Evolutionary conservation across 192 early-diverging fungal genomes (phyloP).

Genomic region (Spizellomyces sp.): DNA sequence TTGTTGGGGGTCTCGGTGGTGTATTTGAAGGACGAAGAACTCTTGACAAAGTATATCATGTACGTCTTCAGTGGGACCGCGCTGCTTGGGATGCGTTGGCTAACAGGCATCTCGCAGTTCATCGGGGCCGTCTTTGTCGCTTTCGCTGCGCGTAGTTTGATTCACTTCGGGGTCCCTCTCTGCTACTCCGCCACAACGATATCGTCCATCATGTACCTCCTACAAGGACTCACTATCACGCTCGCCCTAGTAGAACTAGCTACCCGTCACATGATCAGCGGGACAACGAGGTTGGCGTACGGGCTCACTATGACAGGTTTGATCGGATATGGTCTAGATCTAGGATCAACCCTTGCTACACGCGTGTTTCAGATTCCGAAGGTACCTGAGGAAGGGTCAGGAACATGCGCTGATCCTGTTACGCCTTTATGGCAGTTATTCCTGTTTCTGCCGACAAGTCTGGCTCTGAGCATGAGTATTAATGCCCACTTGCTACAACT

Average conservation of each 20-base stretch:
- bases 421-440: background rate
- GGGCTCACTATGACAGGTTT: constrained; percentile 37
- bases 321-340: constrained; percentile 43
- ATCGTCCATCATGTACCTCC: constrained; percentile 32
- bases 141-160: constrained; percentile 16
- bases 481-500: constrained; percentile 41
- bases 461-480: constrained; percentile 29
- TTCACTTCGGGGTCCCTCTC: constrained; percentile 17
- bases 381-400: constrained; percentile 5
- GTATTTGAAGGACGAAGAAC: constrained; percentile 24
- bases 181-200: constrained; percentile 24
- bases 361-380: constrained; percentile 14
- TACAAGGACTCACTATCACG: constrained; percentile 40
- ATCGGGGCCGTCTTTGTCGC: constrained; percentile 23
- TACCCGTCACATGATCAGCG: constrained; percentile 34
- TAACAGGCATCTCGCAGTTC: constrained; percentile 17
- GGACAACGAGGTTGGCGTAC: constrained; percentile 34
- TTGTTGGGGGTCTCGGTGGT: constrained; percentile 12
- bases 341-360: constrained; percentile 32
- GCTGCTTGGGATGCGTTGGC: background rate
- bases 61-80: background rate
- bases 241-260: constrained; percentile 41
- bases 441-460: constrained; percentile 35
- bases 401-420: constrained; percentile 17
- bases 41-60: constrained; percentile 28